These are phyloP conservation scores for Chalaropsis thielavioides DNA, from an alignment of 2,329 filamentous ascomycete species.

Conservation along the genomic window DNA sequence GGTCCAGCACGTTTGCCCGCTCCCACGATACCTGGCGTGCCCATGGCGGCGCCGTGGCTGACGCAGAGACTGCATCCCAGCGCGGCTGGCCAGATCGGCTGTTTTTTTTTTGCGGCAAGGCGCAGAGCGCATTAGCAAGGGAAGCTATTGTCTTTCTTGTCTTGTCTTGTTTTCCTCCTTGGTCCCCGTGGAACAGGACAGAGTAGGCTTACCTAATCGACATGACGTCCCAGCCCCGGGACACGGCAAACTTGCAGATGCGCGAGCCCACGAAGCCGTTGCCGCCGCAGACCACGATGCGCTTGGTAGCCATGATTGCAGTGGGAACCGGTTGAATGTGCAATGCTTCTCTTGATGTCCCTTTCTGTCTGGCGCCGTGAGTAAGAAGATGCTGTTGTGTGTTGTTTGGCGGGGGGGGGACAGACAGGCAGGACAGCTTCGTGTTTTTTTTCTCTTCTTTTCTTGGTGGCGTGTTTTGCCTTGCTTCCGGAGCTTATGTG, in stretches of 20 bases:
- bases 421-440: too few relatives aligned
- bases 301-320: conserved; percentile 49
- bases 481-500: background rate
- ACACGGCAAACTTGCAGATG: conserved; percentile 81
- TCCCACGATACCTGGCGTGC: conserved; percentile 73
- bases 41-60: conserved; percentile 59
- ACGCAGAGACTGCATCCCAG: conserved; percentile 70
- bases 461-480: background rate
- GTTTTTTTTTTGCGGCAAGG: conserved; percentile 15
- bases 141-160: background rate
- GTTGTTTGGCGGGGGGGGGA: too few relatives aligned
- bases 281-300: conserved; percentile 79
- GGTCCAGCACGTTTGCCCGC: conserved; percentile 72
- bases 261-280: conserved; percentile 80
- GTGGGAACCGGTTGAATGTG: background rate
- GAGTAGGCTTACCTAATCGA: conserved; percentile 59
- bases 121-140: conserved; percentile 7
- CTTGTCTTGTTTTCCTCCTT: too few relatives aligned
- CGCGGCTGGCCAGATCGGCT: conserved; percentile 82
- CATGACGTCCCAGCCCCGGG: conserved; percentile 78
- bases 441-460: background rate
- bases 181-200: too few relatives aligned
- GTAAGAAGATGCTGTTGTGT: background rate
- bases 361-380: background rate
- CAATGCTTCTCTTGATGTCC: background rate